Conservation (phyloP, 164 flowering plant species). For the Annona squamosa region DNA sequence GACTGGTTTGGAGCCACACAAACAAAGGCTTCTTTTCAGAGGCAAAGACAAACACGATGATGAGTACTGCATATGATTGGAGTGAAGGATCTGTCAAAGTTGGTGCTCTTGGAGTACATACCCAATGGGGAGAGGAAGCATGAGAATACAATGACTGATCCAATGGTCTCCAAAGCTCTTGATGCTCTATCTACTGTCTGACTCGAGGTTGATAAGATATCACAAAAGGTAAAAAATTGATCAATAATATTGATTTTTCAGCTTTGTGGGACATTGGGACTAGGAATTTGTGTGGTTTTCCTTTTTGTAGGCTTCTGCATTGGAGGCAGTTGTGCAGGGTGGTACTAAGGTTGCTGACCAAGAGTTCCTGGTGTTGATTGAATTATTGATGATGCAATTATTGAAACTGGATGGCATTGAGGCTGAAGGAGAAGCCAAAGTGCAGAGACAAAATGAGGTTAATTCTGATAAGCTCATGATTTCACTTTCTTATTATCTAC, state of each 20-base stretch:
- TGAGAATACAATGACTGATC: constrained; percentile 21
- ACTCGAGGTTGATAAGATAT: constrained; percentile 23
- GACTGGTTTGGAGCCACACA: constrained; percentile 44
- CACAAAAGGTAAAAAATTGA: constrained; percentile 55
- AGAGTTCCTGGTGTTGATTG: constrained; percentile 46
- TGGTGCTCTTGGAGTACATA: constrained; percentile 38
- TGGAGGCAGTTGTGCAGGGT: constrained; percentile 35
- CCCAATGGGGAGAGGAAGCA: constrained; percentile 31
- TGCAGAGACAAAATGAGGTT: constrained; percentile 61
- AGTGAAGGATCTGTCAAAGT: constrained; percentile 45
- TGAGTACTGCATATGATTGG: constrained; percentile 41
- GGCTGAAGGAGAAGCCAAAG: constrained; percentile 77
- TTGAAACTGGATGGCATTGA: constrained; percentile 68
- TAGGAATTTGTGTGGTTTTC: no score
- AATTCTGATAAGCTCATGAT: no score
- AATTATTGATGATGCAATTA: constrained; percentile 56
- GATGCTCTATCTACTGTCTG: constrained; percentile 34
- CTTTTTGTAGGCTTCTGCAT: constrained; percentile 37
- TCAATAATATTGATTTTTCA: constrained; percentile 33
- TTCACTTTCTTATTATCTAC: no score
- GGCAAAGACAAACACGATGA: constrained; percentile 52
- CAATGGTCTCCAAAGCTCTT: constrained; percentile 31
- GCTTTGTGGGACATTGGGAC: no score
- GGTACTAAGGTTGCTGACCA: constrained; percentile 51
- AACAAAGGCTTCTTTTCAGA: constrained; percentile 48